Base-by-base conservation (phyloP, 306 rosid species). In the Rosa persica region DNA sequence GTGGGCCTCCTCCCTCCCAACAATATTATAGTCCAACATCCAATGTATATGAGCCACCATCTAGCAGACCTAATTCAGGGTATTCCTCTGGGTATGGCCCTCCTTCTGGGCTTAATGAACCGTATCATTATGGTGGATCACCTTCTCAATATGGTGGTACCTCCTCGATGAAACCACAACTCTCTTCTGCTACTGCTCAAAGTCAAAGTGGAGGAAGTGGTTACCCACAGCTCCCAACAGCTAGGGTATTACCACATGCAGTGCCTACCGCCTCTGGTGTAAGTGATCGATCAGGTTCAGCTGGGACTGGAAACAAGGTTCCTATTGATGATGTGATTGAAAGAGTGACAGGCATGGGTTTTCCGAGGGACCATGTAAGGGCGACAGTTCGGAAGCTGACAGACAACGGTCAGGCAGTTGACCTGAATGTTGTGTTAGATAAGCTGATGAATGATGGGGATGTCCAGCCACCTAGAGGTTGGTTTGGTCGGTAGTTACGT, bases 361-460 rank as follows among this genome's bases (percentile, higher is more conserved):
- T 93, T 83, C 89, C 93, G 9, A 89, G 96, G 83, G 98, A 93
- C 80, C 91, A 76, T 51, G 94, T 90, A 74, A 87, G 96, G 85
- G 96, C 91, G 23, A 89, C 97, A 0, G 97, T 93, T 78, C 90
- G 88, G 77, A 89, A 82, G 87, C 87, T 93, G 69, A 93, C 97
- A 19, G 98, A 93, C 84, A 93, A 88, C 8, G 96, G 97, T 60
- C 98, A 93, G 75, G 61, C 93, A 44, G 96, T 93, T 81, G 98
- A 93, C 84, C 85, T 93, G 27, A 93, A 93, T 81, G 49, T 90
- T 22, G 97, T 93, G 88, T 83, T 93, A 85, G 97, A 93, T 83
- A 92, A 90, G 88, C 88, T 93, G 80, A 93, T 85, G 90, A 92
- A 80, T 69, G 98, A 89, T 23, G 88, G 90, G 58, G 98, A 93